Base-by-base conservation (phyloP, 768 basidiomycete species). In the Boletus barrowsii region DNA sequence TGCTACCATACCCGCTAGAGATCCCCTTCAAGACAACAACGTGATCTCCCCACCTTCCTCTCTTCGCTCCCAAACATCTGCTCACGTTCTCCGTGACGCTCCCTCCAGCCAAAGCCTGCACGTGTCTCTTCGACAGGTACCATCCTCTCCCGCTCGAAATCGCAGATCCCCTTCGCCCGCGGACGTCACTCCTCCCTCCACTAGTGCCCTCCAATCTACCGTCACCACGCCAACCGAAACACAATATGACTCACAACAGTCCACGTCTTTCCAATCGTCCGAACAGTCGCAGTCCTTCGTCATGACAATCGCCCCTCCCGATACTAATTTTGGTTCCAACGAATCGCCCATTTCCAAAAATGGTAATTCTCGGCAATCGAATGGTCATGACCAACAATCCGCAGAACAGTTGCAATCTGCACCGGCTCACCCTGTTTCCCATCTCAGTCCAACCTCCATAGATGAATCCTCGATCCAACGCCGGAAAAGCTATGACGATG, bases 401-500 rank as follows among this genome's bases (percentile, higher is more conserved):
- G 15, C 10, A 14, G 53, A 26, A 7, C 49, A 39, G 11, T 36
- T 61, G n/a, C 64, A 61, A 26, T 61, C 65, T 5, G 57, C 67
- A 10, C 58, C 65, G 13, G 24, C 61, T 10, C 47, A 55, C 37
- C 24, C 47, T 10, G 10, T 15, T 10, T 48, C 61, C n/a, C 67
- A 56, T 52, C 60, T 64, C 52, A 64, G 53, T 57, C 64, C 64
- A 52, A 36, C 56, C 59, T 58, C 62, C 54, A 39, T 62, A 51
- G 60, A 42, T 13, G 35, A 36, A 13, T 47, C 30, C 29, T 18
- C 50, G 8, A 42, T 53, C 5, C 67, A 66, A 49, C 70, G 71
- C n/a, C 65, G 73, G 32, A 77, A 72, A 57, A 79, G 77, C 55
- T 79, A 73, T 35, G 78, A 79, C 48, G 75, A 74, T 37, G 74